Evolutionary conservation across 441 rosid genomes (phyloP).

Genomic region (Adansonia madagascariensis): DNA sequence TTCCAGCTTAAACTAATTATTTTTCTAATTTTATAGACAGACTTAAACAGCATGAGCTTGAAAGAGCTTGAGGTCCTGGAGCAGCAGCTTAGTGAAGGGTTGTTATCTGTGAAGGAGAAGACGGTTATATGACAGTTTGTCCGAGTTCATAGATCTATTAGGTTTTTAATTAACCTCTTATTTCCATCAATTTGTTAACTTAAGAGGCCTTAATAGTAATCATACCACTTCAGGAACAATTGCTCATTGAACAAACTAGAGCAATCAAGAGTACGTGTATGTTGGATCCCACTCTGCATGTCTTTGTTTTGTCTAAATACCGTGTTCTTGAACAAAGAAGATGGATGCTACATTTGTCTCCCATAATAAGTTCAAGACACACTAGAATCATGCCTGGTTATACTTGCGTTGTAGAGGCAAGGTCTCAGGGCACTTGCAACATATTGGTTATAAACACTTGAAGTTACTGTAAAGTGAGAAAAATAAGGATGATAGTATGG

Average conservation of each 20-base stretch:
- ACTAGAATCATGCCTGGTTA: background rate
- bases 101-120: constrained; percentile 69
- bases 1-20: constrained; percentile 16
- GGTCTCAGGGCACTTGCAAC: constrained; percentile 5
- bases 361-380: background rate
- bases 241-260: constrained; percentile 70
- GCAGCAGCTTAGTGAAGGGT: constrained; percentile 62
- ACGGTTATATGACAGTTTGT: constrained; percentile 51
- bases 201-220: constrained; percentile 26
- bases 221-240: constrained; percentile 61
- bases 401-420: background rate
- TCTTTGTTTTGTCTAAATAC: constrained; percentile 20
- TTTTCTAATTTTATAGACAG: constrained; percentile 45
- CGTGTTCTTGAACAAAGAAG: background rate
- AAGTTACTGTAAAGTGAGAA: constrained; percentile 18
- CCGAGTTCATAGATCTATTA: constrained; percentile 14
- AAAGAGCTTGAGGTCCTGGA: constrained; percentile 80
- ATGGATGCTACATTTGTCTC: background rate
- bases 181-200: background rate
- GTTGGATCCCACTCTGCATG: constrained; percentile 12
- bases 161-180: background rate
- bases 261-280: constrained; percentile 75
- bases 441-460: background rate
- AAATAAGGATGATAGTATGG: constrained; percentile 4
- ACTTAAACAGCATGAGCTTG: constrained; percentile 59